Evolutionary conservation across 176 grass and related monocot species (phyloP).

Genomic region (Triticum aestivum): IWGSC_CS_RefSeq_v2.1 NC_057803.1:672662682-672663181

Average conservation of each 20-base stretch:
- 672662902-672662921: neutral
- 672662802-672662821: no score
- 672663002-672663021: neutral
- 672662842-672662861: neutral
- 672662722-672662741: neutral
- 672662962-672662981: neutral
- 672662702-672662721: neutral
- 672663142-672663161: neutral
- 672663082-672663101: neutral
- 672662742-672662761: neutral
- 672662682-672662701: neutral
- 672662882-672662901: neutral
- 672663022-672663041: neutral
- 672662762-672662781: neutral
- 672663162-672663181: neutral
- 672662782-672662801: no score
- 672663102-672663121: neutral
- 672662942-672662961: neutral
- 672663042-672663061: neutral
- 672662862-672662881: neutral
- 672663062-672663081: neutral
- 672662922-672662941: conserved; percentile 19
- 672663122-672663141: neutral
- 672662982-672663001: neutral
- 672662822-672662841: neutral